Evolutionary conservation across 768 basidiomycete genomes (phyloP), one percentile per base, ranked within the genome.

Genomic region (Boletus fagicola): DNA sequence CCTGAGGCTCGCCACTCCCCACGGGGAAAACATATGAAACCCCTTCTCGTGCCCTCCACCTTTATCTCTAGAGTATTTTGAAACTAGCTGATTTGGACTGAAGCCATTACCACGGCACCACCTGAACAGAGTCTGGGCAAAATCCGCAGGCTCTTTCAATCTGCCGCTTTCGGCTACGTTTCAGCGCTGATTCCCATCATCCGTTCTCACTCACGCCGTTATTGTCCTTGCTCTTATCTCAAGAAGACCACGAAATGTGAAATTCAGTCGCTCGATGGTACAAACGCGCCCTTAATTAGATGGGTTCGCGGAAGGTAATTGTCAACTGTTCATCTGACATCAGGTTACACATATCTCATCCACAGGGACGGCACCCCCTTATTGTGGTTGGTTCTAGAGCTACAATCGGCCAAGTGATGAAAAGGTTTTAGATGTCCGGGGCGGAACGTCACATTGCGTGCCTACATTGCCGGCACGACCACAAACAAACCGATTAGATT

Each of bases 391-490:
- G 38, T 52, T 47, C 51, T 57, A 59, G 54, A 45, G 49, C 65
- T 59, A 66, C 59, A 54, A 24, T 56, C 35, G 51, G 15, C 35
- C 46, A 22, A 47, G 44, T n/a, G 44, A 46, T 48, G 39, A 39
- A 36, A 35, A 24, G 13, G 24, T 38, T 38, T 49, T 10, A 44
- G 42, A 24, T 45, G 33, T 39, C 22, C 30, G 9, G 8, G 30
- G 33, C 12, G 10, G 35, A 35, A 40, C 30, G 10, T 56, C 58
- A 71, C 59, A 58, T 65, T 0, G 69, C 69, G 42, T 69, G 33
- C 56, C 69, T 70, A 45, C 30, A 38, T 42, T 49, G 26, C 35
- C 20, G 18, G 12, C 6, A 24, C 20, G 5, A 38, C 6, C 3
- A 20, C 45, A 30, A 48, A 45, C 26, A 44, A n/a, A 28, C 22